Conservation (phyloP, 768 basidiomycete species). For the Panaeolus papilionaceus region DNA sequence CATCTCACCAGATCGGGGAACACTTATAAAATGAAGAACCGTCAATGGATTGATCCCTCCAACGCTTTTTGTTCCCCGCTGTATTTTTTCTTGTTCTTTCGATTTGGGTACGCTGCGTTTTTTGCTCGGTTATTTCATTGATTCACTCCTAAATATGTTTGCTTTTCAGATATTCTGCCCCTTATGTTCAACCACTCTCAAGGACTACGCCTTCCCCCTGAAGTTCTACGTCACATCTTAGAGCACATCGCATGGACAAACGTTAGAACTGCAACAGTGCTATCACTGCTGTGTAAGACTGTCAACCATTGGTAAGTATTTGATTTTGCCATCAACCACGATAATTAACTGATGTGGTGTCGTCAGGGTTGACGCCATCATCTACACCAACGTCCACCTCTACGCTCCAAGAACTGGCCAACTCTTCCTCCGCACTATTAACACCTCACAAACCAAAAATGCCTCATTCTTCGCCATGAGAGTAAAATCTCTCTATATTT, state of each 20-base stretch:
- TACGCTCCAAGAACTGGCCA: slow-evolving; percentile 37
- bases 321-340: slow-evolving; percentile 8
- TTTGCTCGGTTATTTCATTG: neutral
- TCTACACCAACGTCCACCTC: slow-evolving; percentile 42
- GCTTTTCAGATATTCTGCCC: neutral
- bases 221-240: slow-evolving; percentile 43
- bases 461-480: slow-evolving; percentile 39
- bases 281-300: slow-evolving; percentile 37
- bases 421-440: slow-evolving; percentile 44
- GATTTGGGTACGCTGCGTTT: slow-evolving; percentile 7
- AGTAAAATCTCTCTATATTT: slow-evolving; percentile 44
- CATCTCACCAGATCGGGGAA: slow-evolving; percentile 11
- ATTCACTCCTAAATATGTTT: neutral
- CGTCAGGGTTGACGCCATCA: slow-evolving; percentile 42
- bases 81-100: neutral
- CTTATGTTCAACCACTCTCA: neutral
- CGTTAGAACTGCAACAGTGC: slow-evolving; percentile 36
- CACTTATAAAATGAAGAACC: slow-evolving; percentile 12
- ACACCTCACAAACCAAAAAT: slow-evolving; percentile 39
- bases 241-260: slow-evolving; percentile 40
- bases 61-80: slow-evolving; percentile 9
- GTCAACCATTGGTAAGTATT: slow-evolving; percentile 40
- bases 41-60: slow-evolving; percentile 4
- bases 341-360: slow-evolving; percentile 13
- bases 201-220: slow-evolving; percentile 36